Evolutionary conservation across 306 rosid genomes (phyloP), one percentile per base, ranked within the genome.

Genomic region (Cucumis hystrix): DNA sequence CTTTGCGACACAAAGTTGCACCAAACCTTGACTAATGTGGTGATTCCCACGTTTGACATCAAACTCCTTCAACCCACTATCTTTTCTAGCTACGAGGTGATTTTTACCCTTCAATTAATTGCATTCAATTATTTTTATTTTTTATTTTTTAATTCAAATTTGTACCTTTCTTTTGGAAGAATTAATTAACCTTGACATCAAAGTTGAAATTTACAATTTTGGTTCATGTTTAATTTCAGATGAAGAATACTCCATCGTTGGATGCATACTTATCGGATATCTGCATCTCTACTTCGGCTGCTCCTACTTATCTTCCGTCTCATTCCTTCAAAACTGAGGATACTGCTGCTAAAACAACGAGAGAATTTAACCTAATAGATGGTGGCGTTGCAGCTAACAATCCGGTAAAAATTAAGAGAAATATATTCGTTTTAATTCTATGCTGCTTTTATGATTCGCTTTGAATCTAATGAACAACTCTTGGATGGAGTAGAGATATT

Each of bases 311-410:
- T 70, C 76, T 70, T 70, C 76, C 76, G 3, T 3, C 76, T 25
- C 85, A 87, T 67, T 28, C 41, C 56, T 87, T 87, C 33, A 18
- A 78, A 74, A 87, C 77, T 12, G 14, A 79, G 71, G 63, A 16
- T 7, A 37, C 12, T 9, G 7, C 51, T 9, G 15, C 60, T 7
- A 76, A 84, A 33, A 39, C 55, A 20, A 47, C n/a, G 15, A 77
- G 86, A 60, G 82, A 85, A 15, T 87, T 87, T 33, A n/a, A 87
- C 78, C 79, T 84, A 35, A 69, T 83, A 16, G 90, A 87, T 55
- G 90, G 88, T 30, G 87, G 79, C 7, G 78, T 87, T 13, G 85
- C 75, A 13, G 90, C 90, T 14, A 87, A 84, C 68, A 84, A 87
- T 56, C 90, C 90, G 80, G 90, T 87, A 45, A 67, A 45, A 67